These are phyloP conservation scores for Astrocystis sublimbata DNA, from an alignment of 495 filamentous ascomycete species.

Conservation along the genomic window DNA sequence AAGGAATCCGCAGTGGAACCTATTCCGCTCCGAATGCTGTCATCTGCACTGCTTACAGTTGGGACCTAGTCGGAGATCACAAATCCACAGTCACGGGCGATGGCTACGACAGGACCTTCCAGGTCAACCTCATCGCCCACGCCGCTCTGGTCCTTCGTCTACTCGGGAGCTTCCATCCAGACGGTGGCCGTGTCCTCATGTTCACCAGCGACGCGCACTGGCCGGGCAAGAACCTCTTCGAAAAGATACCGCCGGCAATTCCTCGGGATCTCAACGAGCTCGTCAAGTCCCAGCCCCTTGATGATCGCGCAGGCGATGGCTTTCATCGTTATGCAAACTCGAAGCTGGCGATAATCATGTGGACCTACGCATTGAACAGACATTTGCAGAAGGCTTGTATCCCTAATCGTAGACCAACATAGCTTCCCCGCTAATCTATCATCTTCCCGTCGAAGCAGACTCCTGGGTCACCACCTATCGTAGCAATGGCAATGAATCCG, in stretches of 20 bases:
- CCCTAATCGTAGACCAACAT: too few species aligned
- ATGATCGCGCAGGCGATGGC: conserved; percentile 15
- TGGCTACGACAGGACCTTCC: conserved; percentile 44
- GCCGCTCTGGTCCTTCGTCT: conserved; percentile 44
- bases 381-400: conserved; percentile 36
- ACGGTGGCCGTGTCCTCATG: conserved; percentile 43
- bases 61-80: conserved; percentile 41
- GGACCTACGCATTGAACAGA: conserved; percentile 45
- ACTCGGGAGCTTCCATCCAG: conserved; percentile 36
- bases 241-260: conserved; percentile 30
- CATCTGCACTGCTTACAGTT: conserved; percentile 49
- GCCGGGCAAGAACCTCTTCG: too few species aligned
- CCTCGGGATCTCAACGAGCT: conserved; percentile 17
- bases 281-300: conserved; percentile 1
- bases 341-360: conserved; percentile 43
- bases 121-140: conserved; percentile 46
- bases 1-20: conserved; percentile 23
- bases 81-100: conserved; percentile 40
- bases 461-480: conserved; percentile 39
- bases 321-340: conserved; percentile 41
- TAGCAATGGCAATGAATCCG: conserved; percentile 47
- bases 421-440: too few species aligned
- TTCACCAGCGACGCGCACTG: conserved; percentile 40
- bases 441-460: conserved; percentile 20
- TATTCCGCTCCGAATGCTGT: conserved; percentile 41